Base-by-base conservation (phyloP, 2,329 filamentous ascomycete species). In the Hypoxylon sp. region DNA sequence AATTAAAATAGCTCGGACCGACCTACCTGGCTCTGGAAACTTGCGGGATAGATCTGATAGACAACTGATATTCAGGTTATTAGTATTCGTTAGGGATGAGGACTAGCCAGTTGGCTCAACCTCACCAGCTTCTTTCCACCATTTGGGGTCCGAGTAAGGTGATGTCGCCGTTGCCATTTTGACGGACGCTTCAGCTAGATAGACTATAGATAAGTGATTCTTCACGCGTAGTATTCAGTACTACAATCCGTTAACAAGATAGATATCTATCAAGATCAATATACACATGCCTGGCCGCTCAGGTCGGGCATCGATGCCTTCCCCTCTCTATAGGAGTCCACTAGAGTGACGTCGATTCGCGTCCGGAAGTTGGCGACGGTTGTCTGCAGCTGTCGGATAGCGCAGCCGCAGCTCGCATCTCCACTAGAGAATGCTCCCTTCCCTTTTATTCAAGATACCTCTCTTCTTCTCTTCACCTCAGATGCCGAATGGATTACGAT, bases 111-210 rank as follows among this genome's bases (percentile, higher is more conserved):
- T 41, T 24, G 4, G 18, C 7, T 41, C 13, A 5, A 35, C 6
- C 45, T 48, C 50, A 60, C 60, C 60, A 2, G 60, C 60, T 52
- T 63, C 60, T 55, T 63, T 63, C 60, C 60, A 63, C 57, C 60
- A 63, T 51, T 61, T 55, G 26, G 60, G 60, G 5, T 54, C 58
- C 4, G 60, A 63, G 48, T 60, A 63, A 3, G 60, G 61, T 18
- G 60, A 61, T 8, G 52, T 43, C 21, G 23, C 43, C n/a, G 48
- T 18, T 31, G 56, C 38, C 60, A 63, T 63, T 29, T 43, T 53
- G 18, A 24, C 18, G 33, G 35, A 41, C 54, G 45, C 2, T 29
- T 23, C 26, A 13, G 20, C n/a, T 21, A 18, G 15, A 18, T 18
- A 13, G 10, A n/a, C 21, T 41, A 41, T 23, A 23, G n/a, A n/a